These are phyloP conservation scores for Mallotus japonicus DNA, from an alignment of 441 rosid genomes.

Conservation along the genomic window DNA sequence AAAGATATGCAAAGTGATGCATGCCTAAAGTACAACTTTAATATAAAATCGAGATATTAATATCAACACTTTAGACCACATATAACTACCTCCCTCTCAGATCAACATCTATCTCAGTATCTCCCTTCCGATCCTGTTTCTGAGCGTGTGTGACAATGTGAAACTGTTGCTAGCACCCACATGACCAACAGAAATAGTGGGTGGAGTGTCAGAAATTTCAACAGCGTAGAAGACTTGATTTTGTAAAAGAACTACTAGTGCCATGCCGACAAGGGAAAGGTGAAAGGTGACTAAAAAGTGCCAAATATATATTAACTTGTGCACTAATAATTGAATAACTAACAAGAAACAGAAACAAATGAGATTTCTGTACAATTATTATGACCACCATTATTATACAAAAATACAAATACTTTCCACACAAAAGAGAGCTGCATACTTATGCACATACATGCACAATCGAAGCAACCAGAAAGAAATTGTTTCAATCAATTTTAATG, in stretches of 20 bases:
- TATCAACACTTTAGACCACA: too few species aligned
- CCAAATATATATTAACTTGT: background rate
- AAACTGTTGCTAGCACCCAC: background rate
- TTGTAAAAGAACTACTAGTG: background rate
- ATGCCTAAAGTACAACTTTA: background rate
- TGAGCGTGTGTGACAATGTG: too few species aligned
- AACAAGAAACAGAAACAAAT: background rate
- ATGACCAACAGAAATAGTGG: background rate
- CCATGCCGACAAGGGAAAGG: background rate
- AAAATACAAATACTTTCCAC: background rate
- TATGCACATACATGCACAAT: background rate
- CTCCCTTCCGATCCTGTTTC: too few species aligned
- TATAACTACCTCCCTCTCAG: too few species aligned
- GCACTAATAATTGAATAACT: background rate
- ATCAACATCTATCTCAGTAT: too few species aligned
- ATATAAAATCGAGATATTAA: too few species aligned
- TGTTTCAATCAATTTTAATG: background rate
- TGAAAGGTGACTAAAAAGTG: background rate
- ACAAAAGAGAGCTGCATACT: background rate
- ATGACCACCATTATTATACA: background rate
- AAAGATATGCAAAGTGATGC: conserved; percentile 17
- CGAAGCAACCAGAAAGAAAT: conserved; percentile 2
- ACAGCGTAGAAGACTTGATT: too few species aligned
- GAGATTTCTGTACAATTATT: background rate
- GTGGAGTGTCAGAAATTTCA: too few species aligned